Percentiles rank a stretch among this genome's conserved stretches.
phyloP scores from a whole-genome alignment of 2,329 filamentous ascomycete species.

The Alternaria novae-zelandiae region DNA sequence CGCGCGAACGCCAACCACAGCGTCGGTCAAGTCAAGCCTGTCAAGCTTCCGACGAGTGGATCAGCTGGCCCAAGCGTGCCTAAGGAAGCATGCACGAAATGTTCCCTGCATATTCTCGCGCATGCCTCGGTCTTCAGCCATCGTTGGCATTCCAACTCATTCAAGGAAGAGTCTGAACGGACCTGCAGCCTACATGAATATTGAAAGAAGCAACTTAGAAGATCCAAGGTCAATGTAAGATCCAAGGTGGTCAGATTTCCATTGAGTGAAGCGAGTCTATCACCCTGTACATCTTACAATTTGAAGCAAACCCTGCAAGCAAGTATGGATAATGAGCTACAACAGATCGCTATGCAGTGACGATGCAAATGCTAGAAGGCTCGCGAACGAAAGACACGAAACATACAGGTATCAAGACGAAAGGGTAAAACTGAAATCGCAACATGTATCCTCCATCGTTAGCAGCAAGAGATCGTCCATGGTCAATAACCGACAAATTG shows the following conservation, averaged over 20 bases:
- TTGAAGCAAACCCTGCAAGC: neutral
- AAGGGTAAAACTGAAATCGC: neutral
- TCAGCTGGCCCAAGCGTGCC: conserved; percentile 1
- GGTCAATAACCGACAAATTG: neutral
- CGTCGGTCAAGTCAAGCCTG: conserved; percentile 10
- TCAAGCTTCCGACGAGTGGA: conserved; percentile 3
- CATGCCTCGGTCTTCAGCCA: neutral
- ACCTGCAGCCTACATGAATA: neutral
- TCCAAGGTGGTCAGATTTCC: neutral
- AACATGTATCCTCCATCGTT: neutral
- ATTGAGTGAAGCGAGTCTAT: neutral
- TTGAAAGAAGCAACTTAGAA: neutral
- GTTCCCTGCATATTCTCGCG: neutral
- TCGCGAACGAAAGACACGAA: neutral
- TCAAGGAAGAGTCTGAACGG: neutral
- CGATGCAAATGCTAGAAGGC: conserved; percentile 20
- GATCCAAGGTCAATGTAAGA: neutral
- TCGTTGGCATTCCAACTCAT: neutral
- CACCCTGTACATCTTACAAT: neutral
- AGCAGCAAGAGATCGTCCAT: neutral
- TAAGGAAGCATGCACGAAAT: neutral
- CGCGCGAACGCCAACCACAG: neutral
- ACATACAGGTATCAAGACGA: neutral
- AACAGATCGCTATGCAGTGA: conserved; percentile 25
- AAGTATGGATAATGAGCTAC: neutral